Evolutionary conservation across 495 filamentous ascomycete species (phyloP), one percentile per base, ranked within the genome.

Genomic region (Pseudoneurospora amorphoporcata): DNA sequence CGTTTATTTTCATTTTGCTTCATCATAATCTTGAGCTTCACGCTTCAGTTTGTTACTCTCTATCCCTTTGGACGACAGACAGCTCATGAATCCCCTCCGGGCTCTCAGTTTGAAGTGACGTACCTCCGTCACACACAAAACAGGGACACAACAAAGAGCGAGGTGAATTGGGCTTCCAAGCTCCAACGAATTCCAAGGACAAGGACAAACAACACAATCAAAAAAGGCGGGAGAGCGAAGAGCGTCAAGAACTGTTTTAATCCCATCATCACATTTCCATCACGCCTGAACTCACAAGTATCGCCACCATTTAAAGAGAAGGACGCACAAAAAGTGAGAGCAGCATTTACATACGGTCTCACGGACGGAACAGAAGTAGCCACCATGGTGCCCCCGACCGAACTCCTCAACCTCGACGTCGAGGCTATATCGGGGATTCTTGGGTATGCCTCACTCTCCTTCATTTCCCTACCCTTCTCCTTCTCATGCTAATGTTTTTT

Each of bases 381-480:
- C 32, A 77, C 43, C 45, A 94, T 95, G 91, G 91, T 90, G 74
- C 91, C 91, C 68, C 89, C 91, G 40, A 88, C 89, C 32, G 85
- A 81, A 71, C 86, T 86, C 53, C 86, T 90, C 70, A 84, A 90
- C 78, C 83, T 97, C 73, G 91, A 95, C 79, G 88, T 96, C 38
- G 92, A 94, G 75, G 93, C 94, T 68, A 87, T 97, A 74, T 94
- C 91, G 77, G 94, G 94, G 23, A 96, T 97, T 72, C 92, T 90
- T 82, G 94, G 94, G 91, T 92, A 80, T 77, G 87, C 77, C 23
- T 40, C 7, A 53, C 71, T 47, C n/a, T 71, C 42, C 53, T n/a
- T 68, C 8, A 17, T 12, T 43, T 29, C 17, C 39, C 23, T 39
- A 71, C 42, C 53, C 43, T 29, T 17, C 40, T 40, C 32, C 37